Evolutionary conservation across 495 filamentous ascomycete genomes (phyloP), one percentile per base, ranked within the genome.

Genomic region (Penicillium subrubescens): DNA sequence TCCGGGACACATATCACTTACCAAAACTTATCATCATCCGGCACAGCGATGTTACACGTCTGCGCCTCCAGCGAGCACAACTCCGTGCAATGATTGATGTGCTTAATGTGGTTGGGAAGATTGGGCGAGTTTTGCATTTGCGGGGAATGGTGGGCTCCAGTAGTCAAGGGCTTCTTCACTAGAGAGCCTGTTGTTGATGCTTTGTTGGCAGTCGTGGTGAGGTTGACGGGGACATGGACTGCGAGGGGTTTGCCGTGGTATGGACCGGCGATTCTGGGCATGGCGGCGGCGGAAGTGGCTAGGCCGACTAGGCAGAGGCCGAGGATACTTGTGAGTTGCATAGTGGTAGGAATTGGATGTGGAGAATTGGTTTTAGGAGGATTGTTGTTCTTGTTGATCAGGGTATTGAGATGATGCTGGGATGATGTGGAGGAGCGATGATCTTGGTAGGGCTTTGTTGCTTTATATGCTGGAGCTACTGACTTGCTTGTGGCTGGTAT

Each of bases 11-110:
- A 48, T 29, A 56, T 23, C 8, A 66, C 70, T 64, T 57, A 76
- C 75, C 75, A 77, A 43, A 66, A 76, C 33, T 59, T 48, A 50
- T 76, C 67, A 53, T 75, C 73, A 15, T 73, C 55, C 0, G 75
- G 73, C 19, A 73, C 54, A 23, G 73, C 72, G 61, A 75, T 55
- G 3, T 63, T 67, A 50, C 73, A 77, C 8, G 72, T 66, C 57
- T 75, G 67, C 5, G 71, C 54, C 39, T 64, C 55, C 52, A 77
- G 48, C 8, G 69, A 72, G 37, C 75, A 77, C 48, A 74, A 15
- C 50, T 73, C 70, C n/a, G 66, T 53, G 53, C 75, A 75, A 34
- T 65, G 66, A 48, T 70, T 68, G 54, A 71, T 54, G 19, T 58
- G 54, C 43, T 66, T 67, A 2, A 63, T 54, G 11, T 64, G 59